phyloP scores from a whole-genome alignment of 805 yeast genomes.

The Teunomyces panamensis region DNA sequence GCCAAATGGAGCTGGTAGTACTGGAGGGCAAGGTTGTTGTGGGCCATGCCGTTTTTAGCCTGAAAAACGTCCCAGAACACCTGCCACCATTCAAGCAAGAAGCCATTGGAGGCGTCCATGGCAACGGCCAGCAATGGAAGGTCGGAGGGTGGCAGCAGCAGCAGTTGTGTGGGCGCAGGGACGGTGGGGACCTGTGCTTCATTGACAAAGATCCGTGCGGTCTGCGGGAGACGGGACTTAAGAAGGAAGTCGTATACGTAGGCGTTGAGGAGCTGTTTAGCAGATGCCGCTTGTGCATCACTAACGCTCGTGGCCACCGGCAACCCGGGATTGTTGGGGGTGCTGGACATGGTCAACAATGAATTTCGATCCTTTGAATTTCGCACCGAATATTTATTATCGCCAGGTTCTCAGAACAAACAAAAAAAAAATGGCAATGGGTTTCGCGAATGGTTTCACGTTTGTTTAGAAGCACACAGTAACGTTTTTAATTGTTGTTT shows the following conservation, averaged over 20 bases:
- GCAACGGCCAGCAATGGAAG: conserved; percentile 31
- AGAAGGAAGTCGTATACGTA: conserved; percentile 82
- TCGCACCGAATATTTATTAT: background rate
- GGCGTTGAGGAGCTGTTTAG: conserved; percentile 68
- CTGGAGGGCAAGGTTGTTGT: conserved; percentile 57
- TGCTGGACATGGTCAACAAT: background rate
- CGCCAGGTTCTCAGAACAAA: too few species aligned
- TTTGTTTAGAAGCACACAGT: too few species aligned
- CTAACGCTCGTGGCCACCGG: background rate
- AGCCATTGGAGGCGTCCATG: conserved; percentile 85
- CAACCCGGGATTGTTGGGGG: background rate
- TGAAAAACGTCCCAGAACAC: conserved; percentile 92
- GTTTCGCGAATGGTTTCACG: too few species aligned
- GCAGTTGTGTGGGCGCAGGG: conserved; percentile 19
- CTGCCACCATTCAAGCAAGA: conserved; percentile 93
- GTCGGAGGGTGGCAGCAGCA: conserved; percentile 14
- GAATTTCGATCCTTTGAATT: background rate
- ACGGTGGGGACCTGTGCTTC: conserved; percentile 67
- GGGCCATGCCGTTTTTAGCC: conserved; percentile 58
- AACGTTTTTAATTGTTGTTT: too few species aligned
- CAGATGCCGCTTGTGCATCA: conserved; percentile 48
- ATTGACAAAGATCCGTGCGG: conserved; percentile 70
- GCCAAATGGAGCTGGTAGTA: conserved; percentile 63
- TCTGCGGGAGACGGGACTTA: conserved; percentile 66
- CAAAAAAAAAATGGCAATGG: too few species aligned